Conservation (phyloP, 1,284 basidiomycete genomes). For the Tilletia horrida region DNA sequence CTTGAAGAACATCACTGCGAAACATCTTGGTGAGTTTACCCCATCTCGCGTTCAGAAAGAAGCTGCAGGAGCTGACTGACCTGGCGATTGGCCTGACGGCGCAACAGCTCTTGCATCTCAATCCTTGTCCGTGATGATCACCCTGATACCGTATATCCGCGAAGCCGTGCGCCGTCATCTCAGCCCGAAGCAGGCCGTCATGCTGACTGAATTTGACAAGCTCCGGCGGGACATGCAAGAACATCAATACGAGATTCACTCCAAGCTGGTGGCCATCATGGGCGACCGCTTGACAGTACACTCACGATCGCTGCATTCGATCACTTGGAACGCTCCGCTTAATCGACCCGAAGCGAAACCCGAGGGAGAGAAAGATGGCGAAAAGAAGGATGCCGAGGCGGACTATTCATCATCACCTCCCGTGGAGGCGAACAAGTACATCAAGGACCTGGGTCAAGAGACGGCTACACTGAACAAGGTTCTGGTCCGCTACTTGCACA, state of each 20-base stretch:
- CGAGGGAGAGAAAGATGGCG: not conserved
- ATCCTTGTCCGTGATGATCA: conserved; percentile 86
- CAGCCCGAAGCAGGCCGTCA: conserved; percentile 83
- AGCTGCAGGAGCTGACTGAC: no score
- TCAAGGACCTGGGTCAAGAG: conserved; percentile 88
- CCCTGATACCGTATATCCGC: conserved; percentile 92
- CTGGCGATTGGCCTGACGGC: conserved; percentile 18
- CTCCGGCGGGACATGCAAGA: conserved; percentile 97
- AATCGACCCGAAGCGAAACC: not conserved
- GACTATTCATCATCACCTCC: not conserved
- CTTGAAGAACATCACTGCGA: conserved; percentile 96
- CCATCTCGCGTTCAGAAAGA: not conserved
- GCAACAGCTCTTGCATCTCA: conserved; percentile 83
- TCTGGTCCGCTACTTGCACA: conserved; percentile 75
- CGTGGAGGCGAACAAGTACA: conserved; percentile 67
- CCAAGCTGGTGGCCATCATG: conserved; percentile 98
- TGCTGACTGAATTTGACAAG: conserved; percentile 97
- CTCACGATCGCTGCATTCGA: conserved; percentile 56
- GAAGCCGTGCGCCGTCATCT: conserved; percentile 90
- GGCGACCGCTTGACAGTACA: conserved; percentile 86
- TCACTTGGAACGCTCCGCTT: not conserved
- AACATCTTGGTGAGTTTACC: conserved; percentile 66
- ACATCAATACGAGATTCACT: conserved; percentile 97
- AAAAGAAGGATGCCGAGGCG: not conserved
- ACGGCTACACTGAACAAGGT: conserved; percentile 95